phyloP scores from a whole-genome alignment of 495 filamentous ascomycete genomes.

The Parachaetomium inaequale region DNA sequence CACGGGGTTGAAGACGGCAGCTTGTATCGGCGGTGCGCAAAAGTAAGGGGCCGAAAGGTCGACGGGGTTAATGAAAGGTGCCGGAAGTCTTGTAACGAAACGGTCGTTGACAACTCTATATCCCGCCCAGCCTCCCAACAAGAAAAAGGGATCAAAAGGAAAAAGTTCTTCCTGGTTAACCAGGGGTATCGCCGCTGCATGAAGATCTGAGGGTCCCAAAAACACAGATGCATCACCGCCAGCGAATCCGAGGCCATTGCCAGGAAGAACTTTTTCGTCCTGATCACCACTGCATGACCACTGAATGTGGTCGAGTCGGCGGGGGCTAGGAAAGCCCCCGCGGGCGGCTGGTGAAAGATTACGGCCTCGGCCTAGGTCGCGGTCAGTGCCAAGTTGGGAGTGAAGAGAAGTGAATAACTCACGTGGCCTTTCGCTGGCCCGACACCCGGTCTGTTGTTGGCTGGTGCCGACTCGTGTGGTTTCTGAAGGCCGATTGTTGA shows the following conservation, averaged over 20 bases:
- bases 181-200: neutral
- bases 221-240: neutral
- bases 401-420: neutral
- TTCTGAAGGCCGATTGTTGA: too few relatives aligned
- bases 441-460: too few relatives aligned
- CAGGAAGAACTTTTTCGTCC: neutral
- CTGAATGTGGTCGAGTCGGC: constrained; percentile 5
- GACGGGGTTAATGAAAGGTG: neutral
- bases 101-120: neutral
- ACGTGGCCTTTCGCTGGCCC: too few relatives aligned
- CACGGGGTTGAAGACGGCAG: neutral
- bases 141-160: neutral
- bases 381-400: neutral
- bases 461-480: too few relatives aligned
- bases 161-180: neutral
- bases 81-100: neutral
- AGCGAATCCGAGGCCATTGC: neutral
- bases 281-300: constrained; percentile 10
- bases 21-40: neutral
- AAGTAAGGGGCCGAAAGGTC: neutral
- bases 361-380: neutral
- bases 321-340: constrained; percentile 7
- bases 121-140: too few relatives aligned
- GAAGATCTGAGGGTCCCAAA: neutral
- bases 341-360: neutral